Evolutionary conservation across 495 filamentous ascomycete species (phyloP), one percentile per base, ranked within the genome.

Genomic region (Penicillium canescens): DNA sequence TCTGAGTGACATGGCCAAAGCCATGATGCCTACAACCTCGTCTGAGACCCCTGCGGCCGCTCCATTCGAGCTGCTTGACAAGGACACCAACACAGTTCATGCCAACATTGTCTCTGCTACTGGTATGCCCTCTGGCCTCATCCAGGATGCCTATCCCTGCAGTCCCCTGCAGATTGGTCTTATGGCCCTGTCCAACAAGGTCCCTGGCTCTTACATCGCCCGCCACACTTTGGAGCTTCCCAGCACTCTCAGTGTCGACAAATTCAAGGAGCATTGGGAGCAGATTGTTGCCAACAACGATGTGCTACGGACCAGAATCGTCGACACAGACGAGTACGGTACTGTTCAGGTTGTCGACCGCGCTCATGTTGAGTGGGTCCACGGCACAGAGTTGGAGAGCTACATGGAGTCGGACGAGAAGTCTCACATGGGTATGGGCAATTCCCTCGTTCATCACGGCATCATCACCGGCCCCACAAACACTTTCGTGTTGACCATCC

Each of bases 261-360:
- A 65, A 8, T 67, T 78, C 31, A 64, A 67, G 23, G 51, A 58
- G 16, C 75, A 77, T 3, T 81, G 77, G 52, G 63, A 77, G 23
- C 34, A 33, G 1, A 68, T 73, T 11, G 52, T 65, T 23, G 47
- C 37, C 0, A 70, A 74, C 45, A 70, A 63, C 34, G 57, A 71
- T 4, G 79, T 82, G n/a, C 67, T 84, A 2, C 72, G 82, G 2
- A 84, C 80, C 12, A 31, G 42, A 16, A 31, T n/a, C 62, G 79
- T 44, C 8, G 24, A 44, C 13, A 44, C 26, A 4, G 45, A 77
- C 80, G 37, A 70, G 4, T 60, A 66, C 18, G 79, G 79, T 21
- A 60, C 79, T n/a, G 64, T 80, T 55, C 80, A 83, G 55, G 76
- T 77, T 1, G 71, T 83, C 41, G 37, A 48, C 39, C 50, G 43